Evolutionary conservation across 768 basidiomycete genomes (phyloP), one percentile per base, ranked within the genome.

Genomic region (Ramaria sp.): DNA sequence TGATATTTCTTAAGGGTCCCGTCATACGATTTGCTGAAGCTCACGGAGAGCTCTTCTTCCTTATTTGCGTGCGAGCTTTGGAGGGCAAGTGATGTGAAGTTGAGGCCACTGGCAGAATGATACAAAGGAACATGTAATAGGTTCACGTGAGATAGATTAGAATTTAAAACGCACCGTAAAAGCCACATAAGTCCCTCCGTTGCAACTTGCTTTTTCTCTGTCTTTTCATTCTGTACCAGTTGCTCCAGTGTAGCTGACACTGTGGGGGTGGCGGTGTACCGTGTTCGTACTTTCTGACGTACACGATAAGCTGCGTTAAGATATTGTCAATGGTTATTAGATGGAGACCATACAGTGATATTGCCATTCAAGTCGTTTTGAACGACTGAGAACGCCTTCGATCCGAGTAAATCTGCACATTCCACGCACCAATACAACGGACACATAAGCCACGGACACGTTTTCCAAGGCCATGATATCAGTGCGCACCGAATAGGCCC

Each of bases 151-250:
- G 27, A 30, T 12, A 17, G 3, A 7, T 2, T 20, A n/a, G 20
- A 47, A 13, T 39, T 58, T n/a, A 11, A 31, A n/a, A 11, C 69
- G 34, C 33, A 73, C 73, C 76, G 68, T 49, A 93, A 78, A 50
- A 99, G 79, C 96, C 96, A 99, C 71, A 97, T 72, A 54, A 97
- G 78, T 15, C 91, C 93, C 66, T 94, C 86, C 0, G 94, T 96
- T 2, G 95, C 91, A 0, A 80, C 78, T 15, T 81, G 79, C 70
- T 92, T 92, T 79, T 93, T 91, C 72, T 91, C 88, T 22, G 71
- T 72, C 69, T 88, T 84, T 71, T 98, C 96, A 64, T 86, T 86
- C 65, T 78, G 76, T 4, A 92, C 83, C 27, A 99, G 81, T 49
- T 76, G 72, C 71, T 99, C 90, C 27, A 99, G 79, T 1, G 96